Percentiles rank a stretch among this genome's conserved stretches.
Conservation (phyloP, 2,329 filamentous ascomycete genomes). For the Trichoderma pleuroti region DNA sequence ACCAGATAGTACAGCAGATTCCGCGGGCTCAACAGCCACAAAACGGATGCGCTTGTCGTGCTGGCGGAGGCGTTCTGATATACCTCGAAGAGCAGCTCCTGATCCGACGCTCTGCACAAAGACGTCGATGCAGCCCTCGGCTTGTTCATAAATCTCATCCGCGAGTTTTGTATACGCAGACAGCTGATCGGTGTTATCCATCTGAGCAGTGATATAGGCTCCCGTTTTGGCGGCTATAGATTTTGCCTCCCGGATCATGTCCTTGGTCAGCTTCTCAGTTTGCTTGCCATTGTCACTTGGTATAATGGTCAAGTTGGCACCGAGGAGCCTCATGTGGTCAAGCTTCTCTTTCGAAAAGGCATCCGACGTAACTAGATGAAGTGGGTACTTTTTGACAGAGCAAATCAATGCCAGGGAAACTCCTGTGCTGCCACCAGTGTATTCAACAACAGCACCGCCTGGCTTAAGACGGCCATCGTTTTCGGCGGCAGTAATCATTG, state of each 20-base stretch:
- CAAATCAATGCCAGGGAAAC: constrained; percentile 2
- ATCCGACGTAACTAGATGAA: constrained; percentile 11
- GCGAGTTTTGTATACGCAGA: constrained; percentile 3
- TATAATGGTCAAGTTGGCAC: not conserved
- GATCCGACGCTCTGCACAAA: constrained; percentile 10
- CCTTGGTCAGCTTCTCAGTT: constrained; percentile 14
- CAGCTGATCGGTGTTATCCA: not conserved
- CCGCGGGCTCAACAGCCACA: constrained; percentile 5
- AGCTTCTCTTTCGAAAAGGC: constrained; percentile 12
- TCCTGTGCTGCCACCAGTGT: constrained; percentile 8
- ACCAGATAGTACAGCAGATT: constrained; percentile 7
- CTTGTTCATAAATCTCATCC: constrained; percentile 6
- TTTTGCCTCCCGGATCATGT: constrained; percentile 10
- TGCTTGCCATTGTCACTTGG: constrained; percentile 11
- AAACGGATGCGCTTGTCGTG: not conserved
- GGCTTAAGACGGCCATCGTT: constrained; percentile 3
- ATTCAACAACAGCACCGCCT: constrained; percentile 11
- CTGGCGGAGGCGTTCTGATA: constrained; percentile 11
- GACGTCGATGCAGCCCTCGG: not conserved
- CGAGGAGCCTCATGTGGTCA: constrained; percentile 5
- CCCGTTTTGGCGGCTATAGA: not conserved
- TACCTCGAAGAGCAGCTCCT: not conserved
- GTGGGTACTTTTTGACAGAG: not conserved
- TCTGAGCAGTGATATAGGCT: constrained; percentile 5
- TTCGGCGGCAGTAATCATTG: constrained; percentile 12